phyloP scores from a whole-genome alignment of 352 stramenopile species.

The Pythium sp. region DNA sequence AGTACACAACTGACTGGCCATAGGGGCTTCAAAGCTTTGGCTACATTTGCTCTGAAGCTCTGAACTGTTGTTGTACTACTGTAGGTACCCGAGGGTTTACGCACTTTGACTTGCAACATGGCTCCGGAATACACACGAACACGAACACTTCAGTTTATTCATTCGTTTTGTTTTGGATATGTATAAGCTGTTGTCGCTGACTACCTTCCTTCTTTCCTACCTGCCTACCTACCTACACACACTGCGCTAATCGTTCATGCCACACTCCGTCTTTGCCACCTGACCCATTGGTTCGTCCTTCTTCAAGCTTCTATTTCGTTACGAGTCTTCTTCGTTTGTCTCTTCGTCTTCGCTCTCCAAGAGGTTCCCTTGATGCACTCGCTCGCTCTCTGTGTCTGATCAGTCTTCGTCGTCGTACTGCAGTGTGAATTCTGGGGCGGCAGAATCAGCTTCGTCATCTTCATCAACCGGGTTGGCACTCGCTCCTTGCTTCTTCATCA shows the following conservation, averaged over 20 bases:
- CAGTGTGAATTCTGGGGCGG: slow-evolving; percentile 64
- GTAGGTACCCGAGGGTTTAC: not conserved
- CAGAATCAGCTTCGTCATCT: slow-evolving; percentile 59
- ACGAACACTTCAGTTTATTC: not conserved
- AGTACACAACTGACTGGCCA: not conserved
- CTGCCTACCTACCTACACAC: not conserved
- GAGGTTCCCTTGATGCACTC: not conserved
- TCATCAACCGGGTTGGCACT: slow-evolving; percentile 27
- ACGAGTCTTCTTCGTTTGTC: not conserved
- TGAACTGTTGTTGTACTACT: not conserved
- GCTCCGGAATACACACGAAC: not conserved
- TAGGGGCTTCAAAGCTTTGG: not conserved
- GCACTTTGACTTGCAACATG: not conserved
- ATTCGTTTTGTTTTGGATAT: not conserved
- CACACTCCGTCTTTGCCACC: not conserved
- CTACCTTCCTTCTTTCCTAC: not conserved
- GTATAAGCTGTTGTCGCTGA: not conserved
- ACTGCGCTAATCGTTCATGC: not conserved
- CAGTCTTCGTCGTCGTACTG: slow-evolving; percentile 82
- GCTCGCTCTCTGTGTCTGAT: not conserved
- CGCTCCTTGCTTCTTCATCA: not conserved
- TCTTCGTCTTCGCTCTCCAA: not conserved
- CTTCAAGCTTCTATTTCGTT: not conserved
- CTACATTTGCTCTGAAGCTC: not conserved
- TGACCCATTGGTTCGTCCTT: not conserved